Evolutionary conservation across 176 grass and related monocot genomes (phyloP), one percentile per base, ranked within the genome.

Genomic region (Raddia distichophylla): DNA sequence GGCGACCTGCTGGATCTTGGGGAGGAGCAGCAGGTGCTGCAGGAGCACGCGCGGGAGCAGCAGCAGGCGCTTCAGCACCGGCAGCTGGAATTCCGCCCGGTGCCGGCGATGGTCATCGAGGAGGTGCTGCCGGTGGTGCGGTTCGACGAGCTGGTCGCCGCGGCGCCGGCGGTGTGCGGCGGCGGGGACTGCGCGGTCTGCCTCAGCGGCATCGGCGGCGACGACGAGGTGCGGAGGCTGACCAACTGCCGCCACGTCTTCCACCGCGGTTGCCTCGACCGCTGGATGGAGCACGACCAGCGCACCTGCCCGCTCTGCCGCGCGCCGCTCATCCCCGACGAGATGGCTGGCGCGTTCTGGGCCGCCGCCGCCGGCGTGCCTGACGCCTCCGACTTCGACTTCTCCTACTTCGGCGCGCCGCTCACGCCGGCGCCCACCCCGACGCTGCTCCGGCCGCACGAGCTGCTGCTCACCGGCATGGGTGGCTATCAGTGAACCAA

Each of bases 301-400:
- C 79, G 91, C 73, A 99, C 96, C 54, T 99, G 96, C 87, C 96
- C 96, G 19, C 89, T 99, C 37, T 99, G 96, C 89, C 93, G 96
- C 77, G 87, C 93, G 9, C 87, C 77, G 61, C 96, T 99, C 80
- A 76, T 99, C 73, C 93, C 90, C 60, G 83, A 88, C 70, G 88
- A 91, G 75, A 81, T 86, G 87, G 81, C 82, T 63, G 78, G 80
- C 68, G 81, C 81, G 56, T 73, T 91, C 75, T 94, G 89, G 88
- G 71, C 86, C 63, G 10, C 75, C 59, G 84, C 89, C 9, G 87
- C 84, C 8, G 84, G 82, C 64, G 64, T 90, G 18, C 82, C 93
- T 37, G 85, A 89, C 87, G 75, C 87, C 64, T 87, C 85, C 65
- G 89, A 94, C 81, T 87, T 83, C 53, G 85, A 86, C 74, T 94